Evolutionary conservation across 768 basidiomycete genomes (phyloP), one percentile per base, ranked within the genome.

Genomic region (Boletus rubroflammeus): DNA sequence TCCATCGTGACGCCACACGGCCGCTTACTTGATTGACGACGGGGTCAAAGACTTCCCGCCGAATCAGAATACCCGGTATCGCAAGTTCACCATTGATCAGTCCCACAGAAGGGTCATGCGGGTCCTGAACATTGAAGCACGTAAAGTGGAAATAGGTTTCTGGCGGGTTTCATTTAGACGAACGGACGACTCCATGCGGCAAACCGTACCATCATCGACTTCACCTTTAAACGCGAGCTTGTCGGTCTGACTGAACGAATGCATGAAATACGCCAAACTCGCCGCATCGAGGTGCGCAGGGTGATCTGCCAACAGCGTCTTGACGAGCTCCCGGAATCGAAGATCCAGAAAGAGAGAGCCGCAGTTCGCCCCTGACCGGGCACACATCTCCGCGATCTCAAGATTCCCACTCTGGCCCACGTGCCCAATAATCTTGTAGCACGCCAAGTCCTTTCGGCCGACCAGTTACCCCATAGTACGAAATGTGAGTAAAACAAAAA

Each of bases 371-470:
- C 93, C 92, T 44, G 88, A 90, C 50, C 91, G 79, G 14, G 90
- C 90, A 57, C 88, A 89, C 73, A 94, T 86, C 72, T 95, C 93
- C 42, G 91, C 92, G 55, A 95, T 93, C 69, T 94, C 91, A n/a
- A 94, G 80, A 63, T 83, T 82, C 11, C 84, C 77, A 71, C 88
- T 79, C 63, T 88, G 81, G 11, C 88, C 75, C 69, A 90, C 77
- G 59, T 89, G 81, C 5, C 91, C 93, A 50, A 88, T 88, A 46
- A 94, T 88, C 78, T 86, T 85, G 72, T 86, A 86, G 21, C 83
- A 78, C 21, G 84, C 84, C 1, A 74, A 58, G 46, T 75, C 72
- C 71, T 64, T 35, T 47, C 34, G 62, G 59, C 39, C 38, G 39
- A 8, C 44, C 28, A n/a, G 38, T 63, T 35, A 62, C 29, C 39